Percentiles rank a stretch among this genome's conserved stretches.
These are phyloP conservation scores for Alternaria arborescens DNA, from an alignment of 2,329 filamentous ascomycete genomes.

Conservation along the genomic window DNA sequence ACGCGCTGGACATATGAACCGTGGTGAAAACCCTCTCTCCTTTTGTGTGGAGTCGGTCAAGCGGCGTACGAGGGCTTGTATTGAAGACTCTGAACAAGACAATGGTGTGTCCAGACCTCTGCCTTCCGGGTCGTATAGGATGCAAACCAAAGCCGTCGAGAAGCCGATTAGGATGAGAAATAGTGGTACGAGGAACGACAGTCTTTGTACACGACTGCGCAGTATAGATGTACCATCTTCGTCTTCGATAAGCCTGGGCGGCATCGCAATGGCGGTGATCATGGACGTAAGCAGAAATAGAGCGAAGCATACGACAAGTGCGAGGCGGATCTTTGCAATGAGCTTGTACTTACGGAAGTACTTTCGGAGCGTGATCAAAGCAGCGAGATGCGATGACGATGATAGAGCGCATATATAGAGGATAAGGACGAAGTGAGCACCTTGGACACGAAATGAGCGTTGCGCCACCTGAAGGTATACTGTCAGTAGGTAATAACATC, in stretches of 20 bases:
- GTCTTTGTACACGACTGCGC: conserved; percentile 28
- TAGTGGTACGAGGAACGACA: conserved; percentile 36
- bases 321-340: conserved; percentile 40
- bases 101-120: conserved; percentile 10
- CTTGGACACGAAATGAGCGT: conserved; percentile 36
- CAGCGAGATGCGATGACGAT: conserved; percentile 44
- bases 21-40: not conserved
- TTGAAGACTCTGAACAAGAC: conserved; percentile 8
- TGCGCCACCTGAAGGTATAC: conserved; percentile 31
- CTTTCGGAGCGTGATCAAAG: conserved; percentile 42
- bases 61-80: conserved; percentile 9
- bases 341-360: conserved; percentile 42
- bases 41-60: conserved; percentile 16
- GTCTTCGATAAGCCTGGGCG: conserved; percentile 12
- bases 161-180: conserved; percentile 41
- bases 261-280: conserved; percentile 36
- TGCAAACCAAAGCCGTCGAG: conserved; percentile 40
- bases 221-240: conserved; percentile 9
- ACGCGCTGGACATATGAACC: conserved; percentile 14
- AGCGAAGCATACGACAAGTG: conserved; percentile 39
- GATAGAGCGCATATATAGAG: conserved; percentile 45
- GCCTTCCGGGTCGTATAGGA: conserved; percentile 32
- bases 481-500: not conserved
- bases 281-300: conserved; percentile 39
- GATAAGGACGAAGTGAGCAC: conserved; percentile 43